Conservation (phyloP, 306 rosid species). For the Cicer chorassanicum region DNA sequence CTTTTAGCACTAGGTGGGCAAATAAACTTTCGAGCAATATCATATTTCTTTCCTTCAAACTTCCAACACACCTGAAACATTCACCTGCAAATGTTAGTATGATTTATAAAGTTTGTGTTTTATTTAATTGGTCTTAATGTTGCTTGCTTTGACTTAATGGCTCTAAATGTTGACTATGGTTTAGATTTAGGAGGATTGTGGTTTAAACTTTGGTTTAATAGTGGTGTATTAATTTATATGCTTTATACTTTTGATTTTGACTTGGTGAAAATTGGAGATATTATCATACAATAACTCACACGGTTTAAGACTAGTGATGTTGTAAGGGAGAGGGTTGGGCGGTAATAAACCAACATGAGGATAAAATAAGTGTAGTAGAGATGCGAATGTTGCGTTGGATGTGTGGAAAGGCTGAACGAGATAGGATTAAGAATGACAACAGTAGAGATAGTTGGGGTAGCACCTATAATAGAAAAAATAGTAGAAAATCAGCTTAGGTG, state of each 20-base stretch:
- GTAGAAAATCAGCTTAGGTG: no score
- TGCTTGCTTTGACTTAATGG: background rate
- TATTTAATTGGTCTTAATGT: background rate
- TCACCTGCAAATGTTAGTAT: background rate
- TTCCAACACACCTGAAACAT: constrained; percentile 71
- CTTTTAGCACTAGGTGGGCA: background rate
- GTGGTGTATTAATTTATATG: background rate
- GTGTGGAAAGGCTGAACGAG: no score
- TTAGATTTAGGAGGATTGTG: constrained; percentile 5
- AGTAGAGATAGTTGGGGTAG: no score
- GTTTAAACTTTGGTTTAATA: background rate
- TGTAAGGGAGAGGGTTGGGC: no score
- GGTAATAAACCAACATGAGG: no score
- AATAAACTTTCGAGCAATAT: constrained; percentile 55
- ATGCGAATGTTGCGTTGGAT: no score
- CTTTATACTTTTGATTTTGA: background rate
- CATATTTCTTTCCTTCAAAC: constrained; percentile 71
- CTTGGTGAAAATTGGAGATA: background rate
- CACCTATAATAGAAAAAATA: no score
- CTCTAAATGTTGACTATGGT: background rate
- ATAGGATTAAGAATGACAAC: no score
- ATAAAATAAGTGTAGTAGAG: no score
- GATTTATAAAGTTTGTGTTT: background rate
- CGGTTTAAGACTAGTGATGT: no score
- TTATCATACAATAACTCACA: no score